These are phyloP conservation scores for Hanseniaspora thailandica DNA, from an alignment of 805 yeast genomes.

Conservation along the genomic window DNA sequence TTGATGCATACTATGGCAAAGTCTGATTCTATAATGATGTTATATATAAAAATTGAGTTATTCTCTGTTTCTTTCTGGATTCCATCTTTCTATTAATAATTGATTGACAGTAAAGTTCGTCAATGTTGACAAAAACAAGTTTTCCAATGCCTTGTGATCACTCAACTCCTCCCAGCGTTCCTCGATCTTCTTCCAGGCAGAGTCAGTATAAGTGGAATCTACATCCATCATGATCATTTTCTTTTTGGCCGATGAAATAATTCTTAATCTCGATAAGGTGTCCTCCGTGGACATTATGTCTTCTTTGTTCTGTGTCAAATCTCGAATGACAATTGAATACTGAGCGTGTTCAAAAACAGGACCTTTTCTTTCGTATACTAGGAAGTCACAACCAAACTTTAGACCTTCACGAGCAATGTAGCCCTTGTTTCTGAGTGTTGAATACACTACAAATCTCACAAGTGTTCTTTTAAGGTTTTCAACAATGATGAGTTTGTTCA, in stretches of 20 bases:
- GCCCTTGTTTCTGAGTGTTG: constrained; percentile 33
- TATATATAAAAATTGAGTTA: constrained; percentile 21
- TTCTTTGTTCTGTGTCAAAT: background rate
- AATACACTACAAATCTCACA: constrained; percentile 4
- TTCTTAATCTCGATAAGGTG: constrained; percentile 61
- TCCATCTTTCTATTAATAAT: constrained; percentile 67
- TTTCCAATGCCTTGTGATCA: background rate
- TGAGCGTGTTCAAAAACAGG: constrained; percentile 96
- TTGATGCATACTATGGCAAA: constrained; percentile 53
- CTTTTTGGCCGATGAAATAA: constrained; percentile 78
- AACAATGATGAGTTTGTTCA: constrained; percentile 13
- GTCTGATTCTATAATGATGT: constrained; percentile 23
- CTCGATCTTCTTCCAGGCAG: constrained; percentile 23
- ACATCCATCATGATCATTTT: constrained; percentile 60
- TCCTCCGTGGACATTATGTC: constrained; percentile 32
- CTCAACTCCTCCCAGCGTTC: constrained; percentile 4
- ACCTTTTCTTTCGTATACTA: constrained; percentile 67
- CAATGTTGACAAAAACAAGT: background rate
- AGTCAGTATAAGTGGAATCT: constrained; percentile 36
- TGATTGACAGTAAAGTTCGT: constrained; percentile 40
- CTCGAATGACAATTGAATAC: constrained; percentile 47
- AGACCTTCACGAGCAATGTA: constrained; percentile 92
- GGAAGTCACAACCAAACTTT: constrained; percentile 79
- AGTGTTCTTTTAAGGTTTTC: background rate
- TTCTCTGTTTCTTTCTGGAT: constrained; percentile 73